Conservation (phyloP, 306 rosid species). For the Trichosanthes truncata region DNA sequence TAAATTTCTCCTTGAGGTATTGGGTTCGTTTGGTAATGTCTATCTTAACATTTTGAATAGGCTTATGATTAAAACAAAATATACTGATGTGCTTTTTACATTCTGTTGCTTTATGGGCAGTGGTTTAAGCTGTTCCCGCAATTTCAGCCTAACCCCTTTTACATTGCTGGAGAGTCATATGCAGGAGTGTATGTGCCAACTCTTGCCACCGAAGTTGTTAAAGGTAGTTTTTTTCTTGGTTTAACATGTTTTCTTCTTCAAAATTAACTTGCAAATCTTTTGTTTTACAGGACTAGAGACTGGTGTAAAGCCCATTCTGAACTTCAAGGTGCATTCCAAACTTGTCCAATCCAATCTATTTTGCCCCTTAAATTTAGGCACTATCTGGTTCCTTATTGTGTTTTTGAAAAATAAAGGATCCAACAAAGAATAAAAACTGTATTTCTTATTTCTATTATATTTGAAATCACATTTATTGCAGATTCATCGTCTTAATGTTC, state of each 20-base stretch:
- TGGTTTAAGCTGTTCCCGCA: conserved; percentile 80
- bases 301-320: conserved; percentile 45
- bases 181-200: conserved; percentile 96
- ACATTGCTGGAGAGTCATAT: conserved; percentile 81
- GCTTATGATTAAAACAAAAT: neutral
- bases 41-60: neutral
- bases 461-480: neutral
- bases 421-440: neutral
- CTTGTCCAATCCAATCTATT: conserved; percentile 13
- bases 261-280: neutral
- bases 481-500: neutral
- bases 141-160: conserved; percentile 63
- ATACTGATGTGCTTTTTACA: neutral
- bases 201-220: conserved; percentile 52
- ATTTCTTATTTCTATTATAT: neutral
- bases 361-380: conserved; percentile 7
- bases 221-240: conserved; percentile 39
- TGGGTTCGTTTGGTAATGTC: neutral
- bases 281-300: conserved; percentile 50
- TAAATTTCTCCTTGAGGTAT: conserved; percentile 79
- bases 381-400: neutral
- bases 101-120: conserved; percentile 24
- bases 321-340: conserved; percentile 50
- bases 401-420: neutral
- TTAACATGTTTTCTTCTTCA: neutral